phyloP scores from a whole-genome alignment of 192 early-diverging fungal species.

The Entomortierella beljakovae region DNA sequence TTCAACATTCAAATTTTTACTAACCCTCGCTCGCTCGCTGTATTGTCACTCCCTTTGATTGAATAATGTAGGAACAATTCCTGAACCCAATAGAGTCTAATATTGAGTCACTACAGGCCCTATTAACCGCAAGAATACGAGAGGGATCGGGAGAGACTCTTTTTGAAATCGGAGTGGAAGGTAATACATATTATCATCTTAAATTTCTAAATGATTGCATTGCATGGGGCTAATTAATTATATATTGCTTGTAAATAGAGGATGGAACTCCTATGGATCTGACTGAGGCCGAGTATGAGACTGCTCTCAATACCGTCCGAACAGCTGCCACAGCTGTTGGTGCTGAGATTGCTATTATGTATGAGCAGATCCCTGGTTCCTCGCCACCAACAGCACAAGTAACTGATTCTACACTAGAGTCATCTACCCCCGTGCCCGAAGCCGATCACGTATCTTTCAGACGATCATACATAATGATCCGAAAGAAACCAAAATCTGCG shows the following conservation, averaged over 20 bases:
- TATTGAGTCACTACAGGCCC: conserved; percentile 53
- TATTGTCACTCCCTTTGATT: neutral
- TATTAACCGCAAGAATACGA: conserved; percentile 60
- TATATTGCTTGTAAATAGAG: conserved; percentile 53
- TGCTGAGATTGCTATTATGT: conserved; percentile 62
- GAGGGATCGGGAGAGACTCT: conserved; percentile 80
- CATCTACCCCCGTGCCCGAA: conserved; percentile 1
- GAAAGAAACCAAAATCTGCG: conserved; percentile 76
- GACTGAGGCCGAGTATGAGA: conserved; percentile 56
- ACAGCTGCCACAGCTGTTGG: conserved; percentile 55
- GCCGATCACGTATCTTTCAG: conserved; percentile 26
- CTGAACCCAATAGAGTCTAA: conserved; percentile 59
- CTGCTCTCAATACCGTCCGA: conserved; percentile 55
- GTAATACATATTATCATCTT: conserved; percentile 51
- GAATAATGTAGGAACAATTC: conserved; percentile 57
- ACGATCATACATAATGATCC: conserved; percentile 71
- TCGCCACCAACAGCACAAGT: neutral
- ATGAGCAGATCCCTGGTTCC: conserved; percentile 36
- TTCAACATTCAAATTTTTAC: too few species aligned
- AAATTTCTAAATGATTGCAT: neutral
- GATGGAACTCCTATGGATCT: conserved; percentile 80
- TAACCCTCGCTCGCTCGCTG: too few species aligned
- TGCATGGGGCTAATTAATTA: neutral
- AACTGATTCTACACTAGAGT: neutral
- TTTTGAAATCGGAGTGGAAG: conserved; percentile 81